Evolutionary conservation across 306 rosid genomes (phyloP).

Genomic region (Sophora flavescens): DNA sequence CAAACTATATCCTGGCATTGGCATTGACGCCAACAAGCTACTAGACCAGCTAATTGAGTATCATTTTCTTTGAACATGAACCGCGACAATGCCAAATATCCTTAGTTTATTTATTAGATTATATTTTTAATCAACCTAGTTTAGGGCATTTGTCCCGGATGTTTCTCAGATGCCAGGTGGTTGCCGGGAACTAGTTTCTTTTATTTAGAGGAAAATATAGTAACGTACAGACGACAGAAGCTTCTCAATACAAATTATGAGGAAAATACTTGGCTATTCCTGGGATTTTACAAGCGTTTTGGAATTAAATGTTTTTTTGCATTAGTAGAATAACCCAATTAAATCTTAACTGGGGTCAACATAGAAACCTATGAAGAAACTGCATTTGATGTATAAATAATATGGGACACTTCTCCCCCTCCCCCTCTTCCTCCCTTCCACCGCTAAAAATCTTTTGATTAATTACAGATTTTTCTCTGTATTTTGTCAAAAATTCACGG

Average conservation of each 20-base stretch:
- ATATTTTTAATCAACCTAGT: constrained; percentile 26
- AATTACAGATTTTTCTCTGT: too few species aligned
- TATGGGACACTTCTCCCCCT: neutral
- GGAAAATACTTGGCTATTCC: constrained; percentile 13
- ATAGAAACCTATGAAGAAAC: constrained; percentile 47
- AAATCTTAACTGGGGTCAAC: constrained; percentile 25
- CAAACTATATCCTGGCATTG: constrained; percentile 46
- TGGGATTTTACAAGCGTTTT: neutral
- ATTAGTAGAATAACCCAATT: neutral
- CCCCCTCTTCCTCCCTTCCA: too few species aligned
- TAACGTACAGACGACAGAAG: constrained; percentile 40
- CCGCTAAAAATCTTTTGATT: too few species aligned
- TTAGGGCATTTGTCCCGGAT: constrained; percentile 47
- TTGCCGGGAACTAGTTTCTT: constrained; percentile 1
- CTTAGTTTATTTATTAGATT: constrained; percentile 47
- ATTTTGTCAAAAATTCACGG: too few species aligned
- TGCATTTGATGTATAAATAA: constrained; percentile 15
- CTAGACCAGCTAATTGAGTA: constrained; percentile 37
- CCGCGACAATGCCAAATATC: constrained; percentile 39
- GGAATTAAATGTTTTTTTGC: neutral
- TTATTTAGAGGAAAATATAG: neutral
- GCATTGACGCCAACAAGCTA: constrained; percentile 43
- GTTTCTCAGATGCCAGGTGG: constrained; percentile 43
- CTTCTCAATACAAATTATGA: constrained; percentile 28
- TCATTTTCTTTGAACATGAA: constrained; percentile 25